These are phyloP conservation scores for Cercophora samala DNA, from an alignment of 495 filamentous ascomycete genomes.

Conservation along the genomic window DNA sequence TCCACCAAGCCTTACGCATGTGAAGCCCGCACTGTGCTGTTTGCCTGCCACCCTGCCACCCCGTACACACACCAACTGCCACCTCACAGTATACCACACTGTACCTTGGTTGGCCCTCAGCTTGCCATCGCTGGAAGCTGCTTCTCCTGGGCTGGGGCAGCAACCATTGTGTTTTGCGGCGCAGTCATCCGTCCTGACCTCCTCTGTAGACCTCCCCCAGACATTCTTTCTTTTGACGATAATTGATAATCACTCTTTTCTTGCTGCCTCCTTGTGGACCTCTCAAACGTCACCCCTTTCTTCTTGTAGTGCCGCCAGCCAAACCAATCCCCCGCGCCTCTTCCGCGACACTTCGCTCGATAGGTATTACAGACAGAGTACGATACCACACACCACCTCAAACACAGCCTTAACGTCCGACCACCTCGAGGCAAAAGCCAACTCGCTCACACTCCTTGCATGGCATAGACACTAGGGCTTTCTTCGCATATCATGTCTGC, in stretches of 20 bases:
- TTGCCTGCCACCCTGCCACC: too few species aligned
- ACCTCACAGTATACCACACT: slow-evolving; percentile 5
- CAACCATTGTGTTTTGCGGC: not conserved
- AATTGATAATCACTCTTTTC: not conserved
- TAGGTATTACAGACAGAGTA: too few species aligned
- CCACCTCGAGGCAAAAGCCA: not conserved
- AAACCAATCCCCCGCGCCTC: not conserved
- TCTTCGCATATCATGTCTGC: slow-evolving; percentile 24
- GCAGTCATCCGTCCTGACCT: slow-evolving; percentile 7
- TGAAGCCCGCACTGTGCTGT: not conserved
- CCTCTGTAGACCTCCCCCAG: slow-evolving; percentile 4
- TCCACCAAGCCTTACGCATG: not conserved
- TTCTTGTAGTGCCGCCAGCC: not conserved
- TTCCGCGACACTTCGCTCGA: not conserved
- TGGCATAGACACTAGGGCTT: not conserved
- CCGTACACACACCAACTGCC: not conserved
- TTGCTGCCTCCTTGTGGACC: not conserved
- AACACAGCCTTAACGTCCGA: not conserved
- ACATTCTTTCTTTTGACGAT: slow-evolving; percentile 1
- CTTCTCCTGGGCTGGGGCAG: not conserved
- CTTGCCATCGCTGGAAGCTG: slow-evolving; percentile 15
- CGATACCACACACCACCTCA: not conserved
- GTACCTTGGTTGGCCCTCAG: slow-evolving; percentile 14
- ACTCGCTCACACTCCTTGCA: not conserved
- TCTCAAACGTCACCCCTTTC: not conserved